These are phyloP conservation scores for Yamadazyma insecticola DNA, from an alignment of 805 yeast genomes.

Conservation along the genomic window DNA sequence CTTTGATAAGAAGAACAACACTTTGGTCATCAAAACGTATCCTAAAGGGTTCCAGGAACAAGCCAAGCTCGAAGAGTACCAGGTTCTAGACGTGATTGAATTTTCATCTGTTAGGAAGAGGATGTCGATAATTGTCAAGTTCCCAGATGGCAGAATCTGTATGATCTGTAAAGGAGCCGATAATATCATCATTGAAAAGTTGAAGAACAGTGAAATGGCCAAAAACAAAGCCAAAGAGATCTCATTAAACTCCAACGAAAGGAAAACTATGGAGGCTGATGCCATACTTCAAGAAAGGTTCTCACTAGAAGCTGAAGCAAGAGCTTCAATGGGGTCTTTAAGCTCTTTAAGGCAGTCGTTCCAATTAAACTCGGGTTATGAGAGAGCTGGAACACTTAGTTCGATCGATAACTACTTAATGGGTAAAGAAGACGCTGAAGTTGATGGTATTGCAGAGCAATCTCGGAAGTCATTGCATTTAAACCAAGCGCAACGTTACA, in stretches of 20 bases:
- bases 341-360: slow-evolving; percentile 28
- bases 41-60: slow-evolving; percentile 73
- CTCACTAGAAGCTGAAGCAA: slow-evolving; percentile 30
- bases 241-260: slow-evolving; percentile 47
- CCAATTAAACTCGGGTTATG: slow-evolving; percentile 13
- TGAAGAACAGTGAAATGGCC: slow-evolving; percentile 58
- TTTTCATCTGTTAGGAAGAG: slow-evolving; percentile 86
- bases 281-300: slow-evolving; percentile 53
- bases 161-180: slow-evolving; percentile 95
- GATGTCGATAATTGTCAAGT: slow-evolving; percentile 81
- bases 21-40: slow-evolving; percentile 66
- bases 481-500: slow-evolving; percentile 55
- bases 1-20: slow-evolving; percentile 56
- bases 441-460: slow-evolving; percentile 47
- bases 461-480: slow-evolving; percentile 57
- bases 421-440: slow-evolving; percentile 44
- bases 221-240: slow-evolving; percentile 61
- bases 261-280: slow-evolving; percentile 79
- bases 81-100: slow-evolving; percentile 76
- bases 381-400: slow-evolving; percentile 6
- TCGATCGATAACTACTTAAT: slow-evolving; percentile 50
- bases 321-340: slow-evolving; percentile 22
- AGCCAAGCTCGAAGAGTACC: slow-evolving; percentile 64
- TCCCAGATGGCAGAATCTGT: slow-evolving; percentile 73
- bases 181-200: slow-evolving; percentile 73